Evolutionary conservation across 2,329 filamentous ascomycete genomes (phyloP), one percentile per base, ranked within the genome.

Genomic region (Ascocoryne sarcoides): DNA sequence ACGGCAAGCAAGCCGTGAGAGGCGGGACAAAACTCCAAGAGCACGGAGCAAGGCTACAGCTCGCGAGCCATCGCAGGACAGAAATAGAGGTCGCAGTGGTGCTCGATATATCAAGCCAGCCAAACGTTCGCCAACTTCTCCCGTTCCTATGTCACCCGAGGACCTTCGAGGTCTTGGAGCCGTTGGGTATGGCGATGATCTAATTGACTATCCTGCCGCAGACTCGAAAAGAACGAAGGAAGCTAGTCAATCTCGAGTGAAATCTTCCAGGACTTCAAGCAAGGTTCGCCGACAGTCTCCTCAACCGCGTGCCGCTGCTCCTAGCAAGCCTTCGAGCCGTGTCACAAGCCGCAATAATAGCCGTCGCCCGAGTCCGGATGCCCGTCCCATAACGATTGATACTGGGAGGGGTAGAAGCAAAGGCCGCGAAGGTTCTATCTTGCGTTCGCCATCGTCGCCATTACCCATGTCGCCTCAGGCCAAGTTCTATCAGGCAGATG

Each of bases 101-200:
- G 70, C 75, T 32, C 75, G 81, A 16, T 82, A 79, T 48, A 87
- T 82, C 47, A 82, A 79, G 56, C 76, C 83, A 14, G 76, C 79
- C 10, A 94, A 95, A 63, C 74, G 84, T 16, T 95, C 90, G 1
- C 90, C 90, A 1, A 93, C 87, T 2, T 95, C 90, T 0, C 90
- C 90, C 0, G 74, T 95, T 2, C 87, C 89, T 3, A 95, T 95
- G 89, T 94, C 89, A 3, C 88, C 88, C 0, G 86, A 95, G 53
- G 88, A 95, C 54, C 60, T 85, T 44, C 76, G 78, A 55, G 80
- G 75, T 51, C 62, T 82, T 36, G 74, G 71, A 47, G 51, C 55
- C 21, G 36, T 46, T 32, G 48, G 54, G 55, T 62, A 46, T 45
- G 57, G 42, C 49, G 55, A 44, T 59, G 62, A 39, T 49, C 32